Conservation (phyloP, 306 rosid genomes). For the Chamaecrista fasciculata region DNA sequence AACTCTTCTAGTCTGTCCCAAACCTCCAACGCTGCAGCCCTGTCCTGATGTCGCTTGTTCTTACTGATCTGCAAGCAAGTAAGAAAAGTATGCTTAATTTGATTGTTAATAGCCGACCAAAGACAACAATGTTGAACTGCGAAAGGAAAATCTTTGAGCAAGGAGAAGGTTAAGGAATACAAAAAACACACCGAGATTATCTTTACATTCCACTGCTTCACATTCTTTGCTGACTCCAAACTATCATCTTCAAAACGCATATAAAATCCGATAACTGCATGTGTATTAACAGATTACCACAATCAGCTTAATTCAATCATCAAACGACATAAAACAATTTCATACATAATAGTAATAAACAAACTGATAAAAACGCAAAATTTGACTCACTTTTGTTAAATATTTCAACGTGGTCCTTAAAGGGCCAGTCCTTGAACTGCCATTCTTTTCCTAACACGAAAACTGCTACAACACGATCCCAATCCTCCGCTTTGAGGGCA, state of each 20-base stretch:
- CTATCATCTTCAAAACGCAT: slow-evolving; percentile 77
- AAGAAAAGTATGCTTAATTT: not conserved
- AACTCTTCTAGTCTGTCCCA: slow-evolving; percentile 98
- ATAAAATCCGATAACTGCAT: slow-evolving; percentile 46
- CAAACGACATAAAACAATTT: not conserved
- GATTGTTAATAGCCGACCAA: not conserved
- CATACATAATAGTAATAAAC: not conserved
- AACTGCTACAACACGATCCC: slow-evolving; percentile 97
- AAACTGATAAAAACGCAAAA: too few relatives aligned
- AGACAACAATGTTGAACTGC: not conserved
- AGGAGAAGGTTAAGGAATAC: not conserved
- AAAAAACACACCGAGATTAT: slow-evolving; percentile 70
- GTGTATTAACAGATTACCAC: not conserved
- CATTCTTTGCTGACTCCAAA: slow-evolving; percentile 81
- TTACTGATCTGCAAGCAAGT: slow-evolving; percentile 74
- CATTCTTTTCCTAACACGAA: slow-evolving; percentile 96
- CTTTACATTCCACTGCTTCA: slow-evolving; percentile 99
- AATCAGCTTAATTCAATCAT: not conserved
- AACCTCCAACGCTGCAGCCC: slow-evolving; percentile 98
- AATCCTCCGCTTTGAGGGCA: slow-evolving; percentile 75
- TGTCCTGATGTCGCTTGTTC: slow-evolving; percentile 95
- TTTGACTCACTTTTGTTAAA: slow-evolving; percentile 44
- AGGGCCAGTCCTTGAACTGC: slow-evolving; percentile 60
- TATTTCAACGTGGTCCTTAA: slow-evolving; percentile 50
- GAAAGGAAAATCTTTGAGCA: not conserved